These are phyloP conservation scores for Mycothermus thermophilus DNA, from an alignment of 495 filamentous ascomycete species.

Conservation along the genomic window DNA sequence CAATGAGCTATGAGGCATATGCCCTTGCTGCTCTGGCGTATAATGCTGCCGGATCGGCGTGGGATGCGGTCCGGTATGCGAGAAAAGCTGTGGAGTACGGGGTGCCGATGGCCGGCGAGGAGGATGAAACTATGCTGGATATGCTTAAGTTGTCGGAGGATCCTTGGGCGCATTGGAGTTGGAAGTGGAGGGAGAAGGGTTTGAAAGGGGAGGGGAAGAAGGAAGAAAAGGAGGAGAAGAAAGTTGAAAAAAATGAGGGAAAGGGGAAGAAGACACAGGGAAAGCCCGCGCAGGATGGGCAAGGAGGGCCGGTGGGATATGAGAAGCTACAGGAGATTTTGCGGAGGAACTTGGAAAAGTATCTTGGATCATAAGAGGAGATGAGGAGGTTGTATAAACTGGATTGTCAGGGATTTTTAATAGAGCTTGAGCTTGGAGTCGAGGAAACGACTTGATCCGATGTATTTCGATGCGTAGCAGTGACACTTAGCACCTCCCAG, in stretches of 20 bases:
- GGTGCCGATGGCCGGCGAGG: constrained; percentile 21
- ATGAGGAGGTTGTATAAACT: too few species aligned
- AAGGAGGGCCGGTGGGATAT: too few species aligned
- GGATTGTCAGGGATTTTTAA: too few species aligned
- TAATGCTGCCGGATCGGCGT: constrained; percentile 23
- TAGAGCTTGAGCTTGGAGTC: too few species aligned
- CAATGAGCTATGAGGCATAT: constrained; percentile 24
- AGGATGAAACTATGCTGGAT: constrained; percentile 16
- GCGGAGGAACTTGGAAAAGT: too few species aligned
- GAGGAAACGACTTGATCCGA: too few species aligned
- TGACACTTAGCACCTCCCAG: too few species aligned
- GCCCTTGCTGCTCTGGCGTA: constrained; percentile 26
- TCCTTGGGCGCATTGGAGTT: constrained; percentile 24
- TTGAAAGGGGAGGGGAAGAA: constrained; percentile 9
- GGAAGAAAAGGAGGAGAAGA: constrained; percentile 4
- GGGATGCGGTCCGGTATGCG: constrained; percentile 26
- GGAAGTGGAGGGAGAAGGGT: constrained; percentile 14
- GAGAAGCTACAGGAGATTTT: too few species aligned
- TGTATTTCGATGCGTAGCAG: too few species aligned
- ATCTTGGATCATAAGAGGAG: too few species aligned
- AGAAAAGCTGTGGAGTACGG: constrained; percentile 21
- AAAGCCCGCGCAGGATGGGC: too few species aligned
- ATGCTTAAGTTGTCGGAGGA: constrained; percentile 19
- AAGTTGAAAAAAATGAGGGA: not conserved
- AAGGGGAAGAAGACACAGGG: too few species aligned